Evolutionary conservation across 257 asterid species (phyloP).

Genomic region (Euphrasia confusa): DNA sequence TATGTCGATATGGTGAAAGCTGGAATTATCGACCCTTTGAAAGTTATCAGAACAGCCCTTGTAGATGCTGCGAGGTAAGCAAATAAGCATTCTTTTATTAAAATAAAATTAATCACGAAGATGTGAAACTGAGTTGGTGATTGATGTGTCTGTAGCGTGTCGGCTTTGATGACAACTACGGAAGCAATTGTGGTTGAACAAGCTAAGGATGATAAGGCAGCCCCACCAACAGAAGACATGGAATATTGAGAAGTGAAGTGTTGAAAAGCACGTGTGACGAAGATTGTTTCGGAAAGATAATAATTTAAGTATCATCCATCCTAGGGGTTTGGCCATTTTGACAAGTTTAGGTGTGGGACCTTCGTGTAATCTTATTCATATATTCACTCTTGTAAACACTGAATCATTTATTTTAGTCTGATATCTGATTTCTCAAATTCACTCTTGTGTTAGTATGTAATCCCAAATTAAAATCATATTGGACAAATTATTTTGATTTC

Average conservation of each 20-base stretch:
- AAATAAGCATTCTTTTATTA: neutral
- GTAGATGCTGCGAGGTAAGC: slow-evolving; percentile 91
- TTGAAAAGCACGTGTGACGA: neutral
- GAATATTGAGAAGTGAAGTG: slow-evolving; percentile 48
- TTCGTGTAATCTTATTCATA: slow-evolving; percentile 21
- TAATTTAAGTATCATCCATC: slow-evolving; percentile 3
- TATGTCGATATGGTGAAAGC: slow-evolving; percentile 90
- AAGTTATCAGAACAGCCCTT: slow-evolving; percentile 87
- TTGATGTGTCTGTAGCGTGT: slow-evolving; percentile 46
- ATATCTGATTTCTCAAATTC: too few relatives aligned
- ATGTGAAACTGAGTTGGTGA: neutral
- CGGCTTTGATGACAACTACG: slow-evolving; percentile 86
- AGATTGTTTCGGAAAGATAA: slow-evolving; percentile 12
- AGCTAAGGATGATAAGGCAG: slow-evolving; percentile 64
- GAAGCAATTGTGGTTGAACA: slow-evolving; percentile 82
- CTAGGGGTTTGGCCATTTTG: slow-evolving; percentile 19
- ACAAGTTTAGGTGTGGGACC: slow-evolving; percentile 22
- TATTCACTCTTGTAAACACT: too few relatives aligned
- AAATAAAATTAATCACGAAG: neutral
- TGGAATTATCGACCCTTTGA: slow-evolving; percentile 84
- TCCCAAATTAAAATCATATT: too few relatives aligned
- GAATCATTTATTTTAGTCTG: too few relatives aligned
- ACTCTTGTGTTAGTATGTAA: too few relatives aligned
- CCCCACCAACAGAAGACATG: slow-evolving; percentile 60
- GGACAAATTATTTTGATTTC: too few relatives aligned